Base-by-base conservation (phyloP, 2,329 filamentous ascomycete species). In the Scedosporium boydii region DNA sequence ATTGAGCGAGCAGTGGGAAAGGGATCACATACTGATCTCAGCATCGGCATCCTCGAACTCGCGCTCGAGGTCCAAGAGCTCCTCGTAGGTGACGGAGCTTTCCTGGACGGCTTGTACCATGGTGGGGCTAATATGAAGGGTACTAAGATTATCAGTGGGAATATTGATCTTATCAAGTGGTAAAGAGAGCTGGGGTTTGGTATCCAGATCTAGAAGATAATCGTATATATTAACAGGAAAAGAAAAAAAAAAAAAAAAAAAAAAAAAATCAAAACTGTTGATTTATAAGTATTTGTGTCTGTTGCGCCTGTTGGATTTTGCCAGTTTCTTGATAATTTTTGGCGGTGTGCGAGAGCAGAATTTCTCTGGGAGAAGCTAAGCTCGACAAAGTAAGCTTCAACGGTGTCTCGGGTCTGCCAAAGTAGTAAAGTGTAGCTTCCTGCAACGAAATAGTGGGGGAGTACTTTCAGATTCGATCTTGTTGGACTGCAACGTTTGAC, bases 11-110 rank as follows among this genome's bases (percentile, higher is more conserved):
- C 56, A 48, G 48, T 34, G 58, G 62, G 51, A 41, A 42, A 18
- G 53, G 16, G 38, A 61, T 14, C 14, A 83, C 88, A 73, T 81
- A 96, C 92, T 82, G 70, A 95, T 87, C 73, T 96, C 88, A 42
- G 87, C 81, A 76, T 97, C 92, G 42, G 87, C 86, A 69, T 93
- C 85, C 64, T 93, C 87, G 70, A 96, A 96, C 66, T 96, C 88
- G 68, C 86, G 82, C 79, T 96, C 91, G 66, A 97, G 81, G 63
- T 88, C 83, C 63, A 86, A 83, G 66, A 98, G 86, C 73, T 93
- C 85, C 75, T 91, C 88, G 75, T 91, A 93, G 64, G 82, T 83
- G 65, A 88, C 76, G 64, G 75, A 67, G 64, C 76, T 77, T 53
- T 61, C 60, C 26, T 76, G 74, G 64, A 76, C 74, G 56, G 74